These are phyloP conservation scores for Entomophthora muscae DNA, from an alignment of 371 early-diverging fungal species.

Conservation along the genomic window DNA sequence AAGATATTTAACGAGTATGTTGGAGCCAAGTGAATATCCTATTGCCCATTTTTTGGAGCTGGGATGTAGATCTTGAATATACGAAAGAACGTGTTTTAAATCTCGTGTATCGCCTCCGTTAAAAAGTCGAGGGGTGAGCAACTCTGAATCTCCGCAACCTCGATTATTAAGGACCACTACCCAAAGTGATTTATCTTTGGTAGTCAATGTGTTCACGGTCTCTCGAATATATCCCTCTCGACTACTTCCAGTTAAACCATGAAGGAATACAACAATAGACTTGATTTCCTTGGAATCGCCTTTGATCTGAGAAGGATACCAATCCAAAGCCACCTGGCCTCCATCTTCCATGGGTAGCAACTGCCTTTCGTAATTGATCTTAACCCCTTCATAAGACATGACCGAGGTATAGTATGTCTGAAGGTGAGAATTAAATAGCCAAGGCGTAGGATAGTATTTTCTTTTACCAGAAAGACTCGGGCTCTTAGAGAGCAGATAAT, in stretches of 20 bases:
- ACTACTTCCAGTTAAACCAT: constrained; percentile 76
- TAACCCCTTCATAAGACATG: constrained; percentile 14
- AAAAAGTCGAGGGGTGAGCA: constrained; percentile 63
- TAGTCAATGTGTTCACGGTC: constrained; percentile 35
- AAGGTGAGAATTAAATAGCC: constrained; percentile 35
- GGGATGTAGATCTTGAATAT: constrained; percentile 33
- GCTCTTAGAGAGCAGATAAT: neutral
- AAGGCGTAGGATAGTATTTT: constrained; percentile 25
- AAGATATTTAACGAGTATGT: constrained; percentile 75
- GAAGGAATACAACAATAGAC: constrained; percentile 57
- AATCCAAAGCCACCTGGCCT: constrained; percentile 74
- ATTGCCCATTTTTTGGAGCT: constrained; percentile 48
- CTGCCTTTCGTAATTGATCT: constrained; percentile 32
- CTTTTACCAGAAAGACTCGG: neutral
- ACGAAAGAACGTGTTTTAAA: constrained; percentile 33
- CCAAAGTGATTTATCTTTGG: constrained; percentile 36
- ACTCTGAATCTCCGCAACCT: constrained; percentile 59
- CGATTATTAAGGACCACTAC: constrained; percentile 75
- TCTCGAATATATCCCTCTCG: constrained; percentile 6
- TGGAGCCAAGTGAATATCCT: constrained; percentile 83
- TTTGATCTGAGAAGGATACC: constrained; percentile 41
- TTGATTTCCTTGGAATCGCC: constrained; percentile 6
- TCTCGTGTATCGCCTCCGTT: constrained; percentile 73
- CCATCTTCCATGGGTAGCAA: constrained; percentile 32
- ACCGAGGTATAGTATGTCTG: constrained; percentile 38